Percentiles rank a stretch among this genome's conserved stretches.
phyloP scores from a whole-genome alignment of 768 basidiomycete genomes.

The Suillus subluteus region DNA sequence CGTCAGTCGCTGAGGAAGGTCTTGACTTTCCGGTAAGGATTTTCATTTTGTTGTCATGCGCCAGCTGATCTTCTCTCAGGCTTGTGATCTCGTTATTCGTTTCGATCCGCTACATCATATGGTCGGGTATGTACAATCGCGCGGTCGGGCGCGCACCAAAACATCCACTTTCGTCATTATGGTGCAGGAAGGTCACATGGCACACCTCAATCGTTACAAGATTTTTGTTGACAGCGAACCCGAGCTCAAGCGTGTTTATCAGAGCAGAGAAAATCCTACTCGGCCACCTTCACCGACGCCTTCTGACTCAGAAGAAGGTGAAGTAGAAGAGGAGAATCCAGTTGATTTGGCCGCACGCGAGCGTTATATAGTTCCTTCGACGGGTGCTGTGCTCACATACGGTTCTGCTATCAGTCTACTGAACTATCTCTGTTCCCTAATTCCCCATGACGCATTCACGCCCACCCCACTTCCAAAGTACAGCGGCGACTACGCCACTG shows the following conservation, averaged over 20 bases:
- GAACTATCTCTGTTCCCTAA: conserved; percentile 75
- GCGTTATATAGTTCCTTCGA: conserved; percentile 69
- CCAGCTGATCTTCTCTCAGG: conserved; percentile 44
- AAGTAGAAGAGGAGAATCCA: conserved; percentile 51
- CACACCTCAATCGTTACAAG: conserved; percentile 61
- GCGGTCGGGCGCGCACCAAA: conserved; percentile 81
- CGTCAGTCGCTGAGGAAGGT: conserved; percentile 90
- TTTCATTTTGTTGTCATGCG: neutral
- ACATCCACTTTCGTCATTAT: conserved; percentile 81
- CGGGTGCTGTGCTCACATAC: conserved; percentile 81
- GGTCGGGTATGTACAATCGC: conserved; percentile 87
- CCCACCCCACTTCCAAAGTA: conserved; percentile 62
- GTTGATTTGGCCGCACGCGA: conserved; percentile 68
- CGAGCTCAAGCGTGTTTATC: conserved; percentile 65
- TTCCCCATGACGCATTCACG: conserved; percentile 74
- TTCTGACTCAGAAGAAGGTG: conserved; percentile 35
- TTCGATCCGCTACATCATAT: conserved; percentile 84
- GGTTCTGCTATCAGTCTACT: conserved; percentile 73
- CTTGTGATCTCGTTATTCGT: conserved; percentile 84
- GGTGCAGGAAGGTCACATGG: conserved; percentile 63
- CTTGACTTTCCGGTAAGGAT: conserved; percentile 78
- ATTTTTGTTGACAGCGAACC: conserved; percentile 64
- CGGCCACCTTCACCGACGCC: conserved; percentile 29
- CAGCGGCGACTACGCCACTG: conserved; percentile 57
- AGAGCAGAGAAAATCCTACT: conserved; percentile 45